phyloP scores from a whole-genome alignment of 2,329 filamentous ascomycete species.

The Pestalotiopsis sp. region DNA sequence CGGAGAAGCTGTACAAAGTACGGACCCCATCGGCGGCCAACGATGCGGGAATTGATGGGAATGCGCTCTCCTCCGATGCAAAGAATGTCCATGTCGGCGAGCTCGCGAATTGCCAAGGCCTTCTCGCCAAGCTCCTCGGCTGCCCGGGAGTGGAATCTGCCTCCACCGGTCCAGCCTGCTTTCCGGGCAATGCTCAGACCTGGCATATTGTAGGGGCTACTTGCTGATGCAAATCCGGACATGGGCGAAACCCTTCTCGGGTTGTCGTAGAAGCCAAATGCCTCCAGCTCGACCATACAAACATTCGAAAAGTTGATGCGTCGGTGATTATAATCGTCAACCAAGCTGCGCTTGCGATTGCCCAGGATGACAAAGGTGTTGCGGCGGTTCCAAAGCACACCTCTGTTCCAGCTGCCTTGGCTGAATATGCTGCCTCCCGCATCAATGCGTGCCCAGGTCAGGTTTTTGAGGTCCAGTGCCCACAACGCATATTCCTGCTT shows the following conservation, averaged over 20 bases:
- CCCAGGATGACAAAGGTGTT: slow-evolving; percentile 96
- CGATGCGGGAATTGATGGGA: slow-evolving; percentile 87
- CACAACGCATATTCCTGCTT: slow-evolving; percentile 98
- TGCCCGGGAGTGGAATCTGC: slow-evolving; percentile 71
- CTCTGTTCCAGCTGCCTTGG: slow-evolving; percentile 96
- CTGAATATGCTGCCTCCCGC: slow-evolving; percentile 92
- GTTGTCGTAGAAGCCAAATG: slow-evolving; percentile 96
- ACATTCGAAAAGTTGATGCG: slow-evolving; percentile 97
- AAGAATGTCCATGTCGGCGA: slow-evolving; percentile 95
- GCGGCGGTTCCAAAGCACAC: slow-evolving; percentile 86
- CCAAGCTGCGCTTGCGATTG: slow-evolving; percentile 87
- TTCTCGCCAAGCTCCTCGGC: slow-evolving; percentile 85
- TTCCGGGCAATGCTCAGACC: slow-evolving; percentile 59
- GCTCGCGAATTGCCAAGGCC: slow-evolving; percentile 75
- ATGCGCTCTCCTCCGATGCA: slow-evolving; percentile 89
- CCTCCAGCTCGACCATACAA: slow-evolving; percentile 94
- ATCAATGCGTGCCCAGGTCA: slow-evolving; percentile 95
- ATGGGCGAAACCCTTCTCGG: slow-evolving; percentile 76
- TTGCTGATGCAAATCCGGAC: slow-evolving; percentile 83
- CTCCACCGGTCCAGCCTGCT: slow-evolving; percentile 68
- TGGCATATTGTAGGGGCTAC: slow-evolving; percentile 63
- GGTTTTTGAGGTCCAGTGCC: slow-evolving; percentile 83
- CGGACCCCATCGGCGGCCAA: slow-evolving; percentile 87
- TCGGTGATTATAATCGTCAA: slow-evolving; percentile 97
- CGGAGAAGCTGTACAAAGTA: slow-evolving; percentile 92